Evolutionary conservation across 176 grass and related monocot species (phyloP), one percentile per base, ranked within the genome.

Genomic region (Neostapfia colusana): DNA sequence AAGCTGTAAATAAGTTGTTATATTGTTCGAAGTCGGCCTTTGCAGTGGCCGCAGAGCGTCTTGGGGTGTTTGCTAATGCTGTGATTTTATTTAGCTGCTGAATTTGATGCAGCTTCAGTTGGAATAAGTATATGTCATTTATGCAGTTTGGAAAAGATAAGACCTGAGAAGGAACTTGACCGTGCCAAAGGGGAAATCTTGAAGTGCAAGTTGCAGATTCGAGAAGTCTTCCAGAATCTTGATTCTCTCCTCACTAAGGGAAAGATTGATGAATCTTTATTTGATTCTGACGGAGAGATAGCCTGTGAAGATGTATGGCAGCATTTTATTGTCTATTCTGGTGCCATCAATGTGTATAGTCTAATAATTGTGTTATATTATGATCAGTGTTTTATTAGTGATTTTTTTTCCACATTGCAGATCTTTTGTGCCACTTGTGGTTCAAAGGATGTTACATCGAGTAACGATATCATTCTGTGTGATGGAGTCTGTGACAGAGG

Each of bases 161-260:
- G 88, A 85, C 91, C 94, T 70, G 94, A 97, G 80, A 97, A 97
- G 84, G 94, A 93, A 70, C 88, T 97, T 83, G 91, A 97, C 67
- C 86, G 88, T 80, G 94, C 94, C 36, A 93, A 97, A 37, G 81
- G 57, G 31, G 81, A 93, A 89, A 97, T 97, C 35, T 62, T 97
- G 66, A 73, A 73, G 42, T 91, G 86, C 78, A 97, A 97, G 65
- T 73, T 93, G 78, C 89, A 77, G 89, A 90, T 97, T 51, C 86
- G 86, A 61, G 90, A 91, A 67, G 75, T 72, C 69, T 93, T 93
- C 65, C 79, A 82, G 82, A 79, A 79, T 67, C 60, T 97, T 77
- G 88, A 90, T 77, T 25, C 74, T 37, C 86, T 91, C 41, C 65
- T 87, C 20, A 76, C 86, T 38, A 41, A 85, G 80, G 90, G 90